phyloP scores from a whole-genome alignment of 2,329 filamentous ascomycete species.

The Xylaria multiplex region DNA sequence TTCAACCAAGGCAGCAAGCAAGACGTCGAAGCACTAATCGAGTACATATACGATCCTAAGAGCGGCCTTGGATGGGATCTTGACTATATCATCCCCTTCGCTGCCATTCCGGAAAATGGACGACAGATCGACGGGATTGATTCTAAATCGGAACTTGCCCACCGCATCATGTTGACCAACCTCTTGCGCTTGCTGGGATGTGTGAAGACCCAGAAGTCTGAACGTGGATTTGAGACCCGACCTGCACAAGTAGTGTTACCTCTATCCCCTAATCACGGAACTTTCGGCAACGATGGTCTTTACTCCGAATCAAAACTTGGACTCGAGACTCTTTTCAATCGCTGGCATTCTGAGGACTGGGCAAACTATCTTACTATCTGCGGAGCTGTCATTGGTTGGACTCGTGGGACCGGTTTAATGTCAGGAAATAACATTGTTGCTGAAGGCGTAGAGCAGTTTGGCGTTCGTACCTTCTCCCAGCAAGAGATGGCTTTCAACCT shows the following conservation, averaged over 20 bases:
- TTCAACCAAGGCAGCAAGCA: conserved; percentile 99
- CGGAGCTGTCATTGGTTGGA: conserved; percentile 98
- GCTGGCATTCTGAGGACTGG: conserved; percentile 98
- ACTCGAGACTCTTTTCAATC: conserved; percentile 96
- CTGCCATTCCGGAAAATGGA: conserved; percentile 96
- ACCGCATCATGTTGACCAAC: conserved; percentile 99
- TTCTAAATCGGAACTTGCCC: conserved; percentile 96
- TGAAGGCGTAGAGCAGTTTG: conserved; percentile 94
- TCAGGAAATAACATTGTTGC: conserved; percentile 97
- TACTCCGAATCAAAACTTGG: conserved; percentile 99
- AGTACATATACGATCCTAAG: conserved; percentile 98
- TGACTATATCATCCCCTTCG: conserved; percentile 95
- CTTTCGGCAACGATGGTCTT: conserved; percentile 95
- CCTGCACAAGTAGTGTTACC: conserved; percentile 96
- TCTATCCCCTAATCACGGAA: conserved; percentile 96
- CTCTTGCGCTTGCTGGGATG: conserved; percentile 88
- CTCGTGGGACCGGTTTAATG: conserved; percentile 97
- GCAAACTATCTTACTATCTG: conserved; percentile 97
- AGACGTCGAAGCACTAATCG: conserved; percentile 90
- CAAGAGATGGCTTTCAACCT: conserved; percentile 99
- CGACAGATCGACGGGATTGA: conserved; percentile 97
- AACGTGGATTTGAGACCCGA: conserved; percentile 90
- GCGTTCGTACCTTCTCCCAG: conserved; percentile 97
- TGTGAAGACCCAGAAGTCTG: conserved; percentile 90
- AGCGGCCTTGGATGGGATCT: conserved; percentile 98